Conservation (phyloP, 768 basidiomycete genomes). For the Pleurotus eryngii region DNA sequence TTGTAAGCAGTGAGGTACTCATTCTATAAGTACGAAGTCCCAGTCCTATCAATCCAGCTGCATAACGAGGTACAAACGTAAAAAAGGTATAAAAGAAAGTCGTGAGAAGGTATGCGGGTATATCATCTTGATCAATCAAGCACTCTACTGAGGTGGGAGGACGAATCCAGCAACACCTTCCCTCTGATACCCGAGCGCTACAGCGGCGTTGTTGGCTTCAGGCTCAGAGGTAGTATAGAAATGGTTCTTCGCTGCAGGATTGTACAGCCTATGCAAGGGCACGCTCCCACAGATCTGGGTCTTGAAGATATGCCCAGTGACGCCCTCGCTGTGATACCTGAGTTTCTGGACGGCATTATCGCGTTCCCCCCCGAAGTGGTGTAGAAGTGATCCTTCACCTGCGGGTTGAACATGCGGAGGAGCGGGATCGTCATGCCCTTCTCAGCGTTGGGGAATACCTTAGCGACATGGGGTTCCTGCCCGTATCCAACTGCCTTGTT, state of each 20-base stretch:
- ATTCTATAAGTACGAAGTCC: no score
- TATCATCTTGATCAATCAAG: not conserved
- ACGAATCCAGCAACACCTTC: not conserved
- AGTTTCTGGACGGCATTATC: not conserved
- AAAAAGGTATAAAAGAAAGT: no score
- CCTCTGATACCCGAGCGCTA: not conserved
- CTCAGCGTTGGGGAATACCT: not conserved
- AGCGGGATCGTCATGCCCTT: not conserved
- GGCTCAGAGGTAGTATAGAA: not conserved
- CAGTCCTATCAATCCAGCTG: no score
- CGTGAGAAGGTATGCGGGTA: no score
- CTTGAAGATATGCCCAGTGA: conserved; percentile 7
- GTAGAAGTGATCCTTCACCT: not conserved
- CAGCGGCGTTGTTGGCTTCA: not conserved
- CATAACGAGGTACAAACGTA: no score
- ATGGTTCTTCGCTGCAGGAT: not conserved
- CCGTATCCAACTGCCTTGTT: not conserved
- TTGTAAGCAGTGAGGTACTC: no score
- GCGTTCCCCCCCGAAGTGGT: not conserved
- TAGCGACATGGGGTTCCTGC: not conserved
- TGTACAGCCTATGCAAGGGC: conserved; percentile 7
- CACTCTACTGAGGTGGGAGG: not conserved
- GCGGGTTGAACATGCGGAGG: not conserved
- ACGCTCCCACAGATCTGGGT: conserved; percentile 9
- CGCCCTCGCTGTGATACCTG: not conserved